Percentiles rank a stretch among this genome's conserved stretches.
Evolutionary conservation across 768 basidiomycete genomes (phyloP).

Genomic region (Tylopilus vinaceipallidus): DNA sequence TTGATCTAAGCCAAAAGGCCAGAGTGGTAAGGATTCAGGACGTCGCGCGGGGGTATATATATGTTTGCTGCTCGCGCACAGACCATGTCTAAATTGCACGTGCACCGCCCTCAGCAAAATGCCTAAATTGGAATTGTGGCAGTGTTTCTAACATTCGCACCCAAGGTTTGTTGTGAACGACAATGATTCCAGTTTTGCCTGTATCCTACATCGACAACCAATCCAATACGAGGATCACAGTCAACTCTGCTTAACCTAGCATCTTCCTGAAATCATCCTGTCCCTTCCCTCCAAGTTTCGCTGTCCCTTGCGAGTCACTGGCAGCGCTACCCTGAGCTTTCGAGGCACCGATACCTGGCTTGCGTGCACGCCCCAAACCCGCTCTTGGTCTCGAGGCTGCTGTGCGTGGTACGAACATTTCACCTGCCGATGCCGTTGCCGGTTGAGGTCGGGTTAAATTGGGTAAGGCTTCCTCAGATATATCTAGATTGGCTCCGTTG

Average conservation of each 20-base stretch:
- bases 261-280: conserved; percentile 90
- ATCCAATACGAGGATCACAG: too few species aligned
- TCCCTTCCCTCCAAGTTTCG: conserved; percentile 27
- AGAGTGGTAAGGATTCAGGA: conserved; percentile 30
- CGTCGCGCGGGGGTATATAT: neutral
- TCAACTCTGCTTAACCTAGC: conserved; percentile 40
- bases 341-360: conserved; percentile 28
- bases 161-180: too few species aligned
- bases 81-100: conserved; percentile 9
- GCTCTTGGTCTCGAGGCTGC: conserved; percentile 67
- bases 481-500: conserved; percentile 54
- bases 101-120: too few species aligned
- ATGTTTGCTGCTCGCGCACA: conserved; percentile 1
- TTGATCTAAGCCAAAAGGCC: conserved; percentile 76
- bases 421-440: conserved; percentile 38
- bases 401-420: conserved; percentile 66
- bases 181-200: too few species aligned
- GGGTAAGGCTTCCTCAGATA: conserved; percentile 53
- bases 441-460: conserved; percentile 29
- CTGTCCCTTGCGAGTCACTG: conserved; percentile 5
- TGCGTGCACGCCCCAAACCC: conserved; percentile 60
- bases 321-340: conserved; percentile 16
- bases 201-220: too few species aligned
- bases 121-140: too few species aligned
- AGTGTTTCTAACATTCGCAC: too few species aligned